These are phyloP conservation scores for Diutina neorugosa DNA, from an alignment of 1,139 yeast species.

Conservation along the genomic window DNA sequence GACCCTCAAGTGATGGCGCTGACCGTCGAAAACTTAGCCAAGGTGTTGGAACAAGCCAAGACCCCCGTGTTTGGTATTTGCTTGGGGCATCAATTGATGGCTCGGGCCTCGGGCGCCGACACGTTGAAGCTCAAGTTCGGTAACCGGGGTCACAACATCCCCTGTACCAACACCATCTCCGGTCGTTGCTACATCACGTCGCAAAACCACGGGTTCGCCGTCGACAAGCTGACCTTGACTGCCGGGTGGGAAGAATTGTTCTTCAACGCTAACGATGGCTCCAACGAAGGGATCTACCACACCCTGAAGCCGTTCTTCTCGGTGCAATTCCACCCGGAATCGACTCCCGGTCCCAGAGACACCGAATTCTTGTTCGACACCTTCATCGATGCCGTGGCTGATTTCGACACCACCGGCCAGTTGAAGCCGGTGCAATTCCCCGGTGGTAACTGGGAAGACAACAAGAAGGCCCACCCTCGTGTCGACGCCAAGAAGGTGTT, in stretches of 20 bases:
- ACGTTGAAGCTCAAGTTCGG: slow-evolving; percentile 92
- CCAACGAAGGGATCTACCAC: slow-evolving; percentile 97
- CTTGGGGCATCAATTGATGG: slow-evolving; percentile 95
- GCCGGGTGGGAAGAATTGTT: slow-evolving; percentile 88
- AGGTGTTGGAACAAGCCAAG: slow-evolving; percentile 46
- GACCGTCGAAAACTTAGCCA: slow-evolving; percentile 47
- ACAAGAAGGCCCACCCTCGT: slow-evolving; percentile 59
- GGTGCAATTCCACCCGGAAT: slow-evolving; percentile 99
- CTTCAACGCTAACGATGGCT: slow-evolving; percentile 92
- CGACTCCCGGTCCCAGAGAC: slow-evolving; percentile 98
- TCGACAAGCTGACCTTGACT: slow-evolving; percentile 65
- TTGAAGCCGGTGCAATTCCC: slow-evolving; percentile 79
- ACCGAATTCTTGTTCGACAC: slow-evolving; percentile 95
- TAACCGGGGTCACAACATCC: slow-evolving; percentile 99
- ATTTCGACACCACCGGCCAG: slow-evolving; percentile 39
- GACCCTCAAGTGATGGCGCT: slow-evolving; percentile 81
- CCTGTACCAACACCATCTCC: slow-evolving; percentile 84
- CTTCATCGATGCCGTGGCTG: slow-evolving; percentile 72
- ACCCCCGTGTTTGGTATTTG: slow-evolving; percentile 95
- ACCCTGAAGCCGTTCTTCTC: slow-evolving; percentile 83
- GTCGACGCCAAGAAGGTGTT: slow-evolving; percentile 85
- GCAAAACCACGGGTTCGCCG: slow-evolving; percentile 98
- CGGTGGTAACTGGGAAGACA: slow-evolving; percentile 70
- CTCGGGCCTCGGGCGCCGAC: slow-evolving; percentile 91
- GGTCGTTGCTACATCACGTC: slow-evolving; percentile 98